phyloP scores from a whole-genome alignment of 2,329 filamentous ascomycete genomes.

The Fusarium nodosum region DNA sequence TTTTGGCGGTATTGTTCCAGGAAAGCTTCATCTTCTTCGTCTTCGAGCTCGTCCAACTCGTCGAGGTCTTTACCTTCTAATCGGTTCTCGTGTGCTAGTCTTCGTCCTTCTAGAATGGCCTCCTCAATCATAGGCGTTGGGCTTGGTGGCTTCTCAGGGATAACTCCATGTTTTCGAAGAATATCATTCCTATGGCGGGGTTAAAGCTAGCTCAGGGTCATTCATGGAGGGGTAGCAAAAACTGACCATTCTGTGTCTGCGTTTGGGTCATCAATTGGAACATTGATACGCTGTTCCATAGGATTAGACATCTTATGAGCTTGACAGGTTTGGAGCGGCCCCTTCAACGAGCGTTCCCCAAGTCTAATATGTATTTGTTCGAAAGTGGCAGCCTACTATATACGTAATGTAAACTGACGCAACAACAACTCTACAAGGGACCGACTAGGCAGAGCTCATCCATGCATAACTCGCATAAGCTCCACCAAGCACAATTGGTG shows the following conservation, averaged over 20 bases:
- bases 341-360: not conserved
- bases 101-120: slow-evolving; percentile 85
- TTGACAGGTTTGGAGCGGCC: not conserved
- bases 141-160: slow-evolving; percentile 96
- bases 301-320: slow-evolving; percentile 69
- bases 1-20: slow-evolving; percentile 89
- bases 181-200: slow-evolving; percentile 87
- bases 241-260: slow-evolving; percentile 97
- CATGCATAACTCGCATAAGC: slow-evolving; percentile 43
- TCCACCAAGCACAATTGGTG: slow-evolving; percentile 34
- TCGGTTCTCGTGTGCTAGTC: slow-evolving; percentile 89
- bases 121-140: slow-evolving; percentile 97
- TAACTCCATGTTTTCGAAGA: slow-evolving; percentile 93
- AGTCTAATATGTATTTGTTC: slow-evolving; percentile 14
- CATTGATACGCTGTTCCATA: slow-evolving; percentile 74
- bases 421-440: slow-evolving; percentile 25
- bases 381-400: slow-evolving; percentile 34
- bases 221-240: slow-evolving; percentile 45
- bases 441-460: slow-evolving; percentile 25
- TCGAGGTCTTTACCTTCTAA: slow-evolving; percentile 95
- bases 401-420: slow-evolving; percentile 11
- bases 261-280: slow-evolving; percentile 94
- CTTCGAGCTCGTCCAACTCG: slow-evolving; percentile 92
- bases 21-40: slow-evolving; percentile 94
- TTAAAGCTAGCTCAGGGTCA: slow-evolving; percentile 44